Percentiles rank a stretch among this genome's conserved stretches.
Evolutionary conservation across 805 yeast species (phyloP).

Genomic region (Lipomyces mesembrius): DNA sequence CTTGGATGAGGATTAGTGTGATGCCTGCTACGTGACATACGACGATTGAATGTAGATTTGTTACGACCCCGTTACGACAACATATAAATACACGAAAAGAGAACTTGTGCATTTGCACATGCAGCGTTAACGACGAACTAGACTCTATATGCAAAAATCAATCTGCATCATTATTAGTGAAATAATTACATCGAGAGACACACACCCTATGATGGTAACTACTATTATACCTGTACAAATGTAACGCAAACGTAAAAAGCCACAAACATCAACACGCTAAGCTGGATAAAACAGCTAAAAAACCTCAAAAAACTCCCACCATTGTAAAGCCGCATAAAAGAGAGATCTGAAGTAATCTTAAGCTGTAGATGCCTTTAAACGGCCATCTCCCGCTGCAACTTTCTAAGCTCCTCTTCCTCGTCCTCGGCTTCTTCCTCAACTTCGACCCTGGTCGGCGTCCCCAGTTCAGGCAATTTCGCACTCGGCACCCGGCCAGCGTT

Average conservation of each 20-base stretch:
- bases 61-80: background rate
- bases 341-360: background rate
- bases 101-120: background rate
- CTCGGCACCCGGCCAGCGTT: constrained; percentile 37
- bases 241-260: background rate
- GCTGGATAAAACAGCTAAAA: background rate
- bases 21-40: background rate
- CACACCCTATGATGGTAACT: background rate
- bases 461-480: constrained; percentile 44
- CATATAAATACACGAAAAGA: background rate
- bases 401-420: constrained; percentile 51
- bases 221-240: constrained; percentile 1
- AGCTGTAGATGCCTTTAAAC: constrained; percentile 31
- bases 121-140: background rate
- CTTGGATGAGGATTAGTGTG: constrained; percentile 1
- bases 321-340: background rate
- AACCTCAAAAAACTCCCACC: constrained; percentile 3
- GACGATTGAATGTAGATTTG: background rate
- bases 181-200: background rate
- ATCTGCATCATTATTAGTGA: background rate
- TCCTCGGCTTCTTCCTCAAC: constrained; percentile 45
- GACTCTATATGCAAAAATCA: background rate
- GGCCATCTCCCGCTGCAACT: constrained; percentile 54
- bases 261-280: background rate
- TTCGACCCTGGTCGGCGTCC: constrained; percentile 38